These are phyloP conservation scores for Alloteropsis angusta DNA, from an alignment of 202 grass and related monocot species.

Conservation along the genomic window DNA sequence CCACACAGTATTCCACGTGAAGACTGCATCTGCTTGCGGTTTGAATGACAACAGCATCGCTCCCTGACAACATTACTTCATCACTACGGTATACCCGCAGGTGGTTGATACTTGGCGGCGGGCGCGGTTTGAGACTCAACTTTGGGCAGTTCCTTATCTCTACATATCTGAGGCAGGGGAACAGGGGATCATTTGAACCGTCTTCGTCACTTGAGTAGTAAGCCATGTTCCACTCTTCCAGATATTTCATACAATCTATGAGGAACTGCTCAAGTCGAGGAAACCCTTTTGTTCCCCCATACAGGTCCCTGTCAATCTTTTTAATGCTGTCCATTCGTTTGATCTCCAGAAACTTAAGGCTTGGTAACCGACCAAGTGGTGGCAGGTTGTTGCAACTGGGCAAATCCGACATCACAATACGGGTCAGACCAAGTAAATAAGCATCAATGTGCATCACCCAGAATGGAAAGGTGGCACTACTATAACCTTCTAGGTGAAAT, in stretches of 20 bases:
- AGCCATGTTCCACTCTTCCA: neutral
- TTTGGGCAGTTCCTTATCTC: neutral
- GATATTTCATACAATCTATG: neutral
- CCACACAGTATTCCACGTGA: neutral
- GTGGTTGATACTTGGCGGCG: neutral
- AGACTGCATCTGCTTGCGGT: neutral
- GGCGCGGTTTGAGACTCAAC: neutral
- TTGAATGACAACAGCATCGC: too few species aligned
- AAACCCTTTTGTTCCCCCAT: neutral
- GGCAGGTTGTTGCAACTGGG: neutral
- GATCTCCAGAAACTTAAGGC: neutral
- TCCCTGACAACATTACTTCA: neutral
- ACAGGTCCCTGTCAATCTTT: neutral
- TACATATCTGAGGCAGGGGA: neutral
- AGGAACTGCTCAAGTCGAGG: rapidly evolving
- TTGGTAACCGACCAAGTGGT: constrained; percentile 1
- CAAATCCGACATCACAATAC: neutral
- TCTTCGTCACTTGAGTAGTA: neutral
- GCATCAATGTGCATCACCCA: neutral
- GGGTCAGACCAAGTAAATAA: neutral
- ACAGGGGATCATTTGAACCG: neutral
- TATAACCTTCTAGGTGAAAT: neutral
- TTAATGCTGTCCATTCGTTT: neutral
- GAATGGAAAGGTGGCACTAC: neutral
- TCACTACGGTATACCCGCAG: neutral